Conservation (phyloP, 2,329 filamentous ascomycete genomes). For the Aspergillus ibericus region DNA sequence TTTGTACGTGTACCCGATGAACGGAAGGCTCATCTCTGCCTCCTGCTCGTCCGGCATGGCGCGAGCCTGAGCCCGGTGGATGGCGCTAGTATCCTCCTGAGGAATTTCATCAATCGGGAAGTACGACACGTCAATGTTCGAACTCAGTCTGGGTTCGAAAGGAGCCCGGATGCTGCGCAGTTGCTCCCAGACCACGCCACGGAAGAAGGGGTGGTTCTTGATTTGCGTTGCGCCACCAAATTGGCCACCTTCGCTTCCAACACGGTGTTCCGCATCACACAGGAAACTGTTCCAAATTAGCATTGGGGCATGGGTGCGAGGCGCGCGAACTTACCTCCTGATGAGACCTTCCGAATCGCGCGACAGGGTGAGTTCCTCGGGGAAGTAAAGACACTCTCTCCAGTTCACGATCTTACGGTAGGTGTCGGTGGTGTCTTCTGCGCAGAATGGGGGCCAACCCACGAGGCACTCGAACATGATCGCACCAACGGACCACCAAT, state of each 20-base stretch:
- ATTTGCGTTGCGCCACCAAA: constrained; percentile 81
- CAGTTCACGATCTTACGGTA: constrained; percentile 99
- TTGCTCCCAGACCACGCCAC: constrained; percentile 91
- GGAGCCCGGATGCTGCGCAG: constrained; percentile 90
- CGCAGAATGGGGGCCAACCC: constrained; percentile 98
- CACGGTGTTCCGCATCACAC: constrained; percentile 87
- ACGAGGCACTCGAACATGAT: constrained; percentile 99
- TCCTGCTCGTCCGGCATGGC: constrained; percentile 74
- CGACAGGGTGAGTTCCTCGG: constrained; percentile 87
- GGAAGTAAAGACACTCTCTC: constrained; percentile 93
- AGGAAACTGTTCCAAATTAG: constrained; percentile 66
- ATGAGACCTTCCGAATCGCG: constrained; percentile 90
- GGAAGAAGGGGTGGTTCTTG: constrained; percentile 94
- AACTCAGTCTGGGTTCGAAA: constrained; percentile 90
- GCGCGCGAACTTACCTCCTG: constrained; percentile 64
- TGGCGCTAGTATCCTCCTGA: constrained; percentile 88
- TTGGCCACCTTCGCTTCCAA: constrained; percentile 65
- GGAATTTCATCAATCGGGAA: constrained; percentile 99
- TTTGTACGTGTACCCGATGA: constrained; percentile 97
- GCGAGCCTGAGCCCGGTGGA: constrained; percentile 79
- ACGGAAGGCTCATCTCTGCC: constrained; percentile 92
- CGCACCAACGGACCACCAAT: constrained; percentile 98
- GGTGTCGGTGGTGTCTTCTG: constrained; percentile 94
- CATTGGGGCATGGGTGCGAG: not conserved
- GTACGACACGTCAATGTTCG: constrained; percentile 94